These are phyloP conservation scores for Metschnikowia chrysomelidarum DNA, from an alignment of 805 yeast species.

Conservation along the genomic window DNA sequence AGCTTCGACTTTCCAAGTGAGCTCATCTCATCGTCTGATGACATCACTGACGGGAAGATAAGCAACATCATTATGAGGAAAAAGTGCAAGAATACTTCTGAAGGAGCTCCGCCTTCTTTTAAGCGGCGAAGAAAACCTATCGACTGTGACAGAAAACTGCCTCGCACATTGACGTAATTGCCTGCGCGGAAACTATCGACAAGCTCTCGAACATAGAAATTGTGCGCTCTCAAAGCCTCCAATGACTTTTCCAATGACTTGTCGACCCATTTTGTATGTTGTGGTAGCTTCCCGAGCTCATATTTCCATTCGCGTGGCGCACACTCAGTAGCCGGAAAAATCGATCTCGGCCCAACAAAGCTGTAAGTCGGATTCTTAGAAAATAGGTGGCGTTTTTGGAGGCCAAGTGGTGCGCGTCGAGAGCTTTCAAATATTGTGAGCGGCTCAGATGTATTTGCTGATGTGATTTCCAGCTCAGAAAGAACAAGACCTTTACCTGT, in stretches of 20 bases:
- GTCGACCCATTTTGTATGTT: conserved; percentile 1
- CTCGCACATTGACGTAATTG: too few species aligned
- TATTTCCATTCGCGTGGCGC: not conserved
- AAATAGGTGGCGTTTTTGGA: not conserved
- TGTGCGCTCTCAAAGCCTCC: not conserved
- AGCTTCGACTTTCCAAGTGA: not conserved
- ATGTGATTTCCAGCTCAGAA: too few species aligned
- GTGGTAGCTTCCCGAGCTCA: not conserved
- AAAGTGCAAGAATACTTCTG: conserved; percentile 1
- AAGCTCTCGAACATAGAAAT: not conserved
- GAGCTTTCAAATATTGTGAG: too few species aligned
- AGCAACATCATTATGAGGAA: not conserved
- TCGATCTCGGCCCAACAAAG: not conserved
- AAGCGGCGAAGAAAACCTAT: too few species aligned
- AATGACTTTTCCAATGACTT: not conserved
- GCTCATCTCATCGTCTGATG: not conserved
- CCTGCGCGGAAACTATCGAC: not conserved
- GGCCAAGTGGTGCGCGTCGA: too few species aligned
- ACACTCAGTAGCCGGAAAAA: not conserved
- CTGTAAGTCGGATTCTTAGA: not conserved
- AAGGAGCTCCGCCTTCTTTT: too few species aligned
- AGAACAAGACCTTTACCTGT: too few species aligned
- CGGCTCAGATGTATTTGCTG: too few species aligned
- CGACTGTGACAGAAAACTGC: too few species aligned
- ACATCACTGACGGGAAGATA: not conserved